Evolutionary conservation across 164 flowering plant genomes (phyloP), one percentile per base, ranked within the genome.

Genomic region (Nymphaea colorata): DNA sequence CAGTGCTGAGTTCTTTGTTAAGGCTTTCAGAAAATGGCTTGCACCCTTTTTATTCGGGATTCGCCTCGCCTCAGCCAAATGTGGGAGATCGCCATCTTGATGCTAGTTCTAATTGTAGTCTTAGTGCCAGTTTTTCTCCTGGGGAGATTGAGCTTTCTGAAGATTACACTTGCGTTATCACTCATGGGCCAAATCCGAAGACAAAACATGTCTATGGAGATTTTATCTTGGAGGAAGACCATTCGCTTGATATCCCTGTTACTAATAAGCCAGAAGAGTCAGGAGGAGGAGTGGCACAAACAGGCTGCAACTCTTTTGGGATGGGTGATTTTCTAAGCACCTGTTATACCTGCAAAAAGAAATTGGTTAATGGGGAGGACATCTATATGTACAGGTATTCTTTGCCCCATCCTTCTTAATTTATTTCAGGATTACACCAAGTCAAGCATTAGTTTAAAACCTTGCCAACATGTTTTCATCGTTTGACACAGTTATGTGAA

Each of bases 161-260:
- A 80, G 92, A 92, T n/a, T n/a, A n/a, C n/a, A n/a, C n/a, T 4
- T 79, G 91, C 78, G 86, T 87, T 5, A 85, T 76, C 67, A 75
- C 85, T 11, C 88, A 83, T 76, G 96, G 97, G 68, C 85, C 96
- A 62, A 84, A 87, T 67, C 89, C 97, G 53, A 85, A 82, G 80
- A 87, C 85, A 64, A 89, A 86, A 76, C 97, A 89, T 70, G 84
- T 87, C 44, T 87, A 71, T 80, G 91, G 90, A 79, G 89, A 91
- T 81, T 83, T 87, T 73, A 75, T 87, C 84, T 86, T 91, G 70
- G 84, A 83, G 68, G 71, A 83, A 82, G 82, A 82, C 80, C 14
- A 74, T 51, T 10, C 14, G 53, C 75, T 79, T 74, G 83, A 79
- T 68, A 72, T 76, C 66, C 71, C 66, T 18, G 65, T 66, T 45